Percentiles rank a stretch among this genome's conserved stretches.
phyloP scores from a whole-genome alignment of 768 basidiomycete species.

The Gloeopeniophorella convolvens region DNA sequence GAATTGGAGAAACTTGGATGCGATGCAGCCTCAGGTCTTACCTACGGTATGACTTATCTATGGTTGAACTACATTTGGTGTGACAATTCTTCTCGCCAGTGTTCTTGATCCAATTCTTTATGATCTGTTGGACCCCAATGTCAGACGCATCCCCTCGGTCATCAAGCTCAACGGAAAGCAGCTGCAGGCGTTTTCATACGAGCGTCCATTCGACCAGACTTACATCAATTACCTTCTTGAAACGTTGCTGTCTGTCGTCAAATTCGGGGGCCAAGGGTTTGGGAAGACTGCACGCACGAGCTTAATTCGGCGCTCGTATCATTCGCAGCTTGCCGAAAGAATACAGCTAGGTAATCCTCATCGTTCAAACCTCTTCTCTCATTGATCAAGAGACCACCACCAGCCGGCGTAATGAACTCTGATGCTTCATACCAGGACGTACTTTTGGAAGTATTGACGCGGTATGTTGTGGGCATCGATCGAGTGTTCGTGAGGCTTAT shows the following conservation, averaged over 20 bases:
- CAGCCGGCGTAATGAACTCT: constrained; percentile 28
- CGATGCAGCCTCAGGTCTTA: constrained; percentile 89
- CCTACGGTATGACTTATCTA: constrained; percentile 50
- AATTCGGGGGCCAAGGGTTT: constrained; percentile 88
- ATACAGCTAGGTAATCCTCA: constrained; percentile 48
- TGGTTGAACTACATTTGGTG: background rate
- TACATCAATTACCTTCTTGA: constrained; percentile 71
- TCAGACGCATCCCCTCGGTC: constrained; percentile 44
- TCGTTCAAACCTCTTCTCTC: background rate
- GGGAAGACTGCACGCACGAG: constrained; percentile 65
- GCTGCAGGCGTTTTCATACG: constrained; percentile 61
- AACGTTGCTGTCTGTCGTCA: constrained; percentile 65
- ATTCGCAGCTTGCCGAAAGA: constrained; percentile 54
- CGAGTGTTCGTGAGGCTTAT: background rate
- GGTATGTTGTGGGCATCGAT: constrained; percentile 38
- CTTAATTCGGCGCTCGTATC: constrained; percentile 56
- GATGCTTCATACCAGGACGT: constrained; percentile 73
- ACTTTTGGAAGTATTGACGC: constrained; percentile 63
- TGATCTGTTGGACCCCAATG: constrained; percentile 66
- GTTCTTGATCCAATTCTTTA: constrained; percentile 83
- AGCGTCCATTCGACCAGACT: constrained; percentile 70
- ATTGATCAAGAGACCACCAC: constrained; percentile 11
- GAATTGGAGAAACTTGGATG: constrained; percentile 96
- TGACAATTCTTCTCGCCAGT: constrained; percentile 34
- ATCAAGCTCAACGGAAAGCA: constrained; percentile 58